phyloP scores from a whole-genome alignment of 495 filamentous ascomycete species.

The Aspergillus bridgeri region DNA sequence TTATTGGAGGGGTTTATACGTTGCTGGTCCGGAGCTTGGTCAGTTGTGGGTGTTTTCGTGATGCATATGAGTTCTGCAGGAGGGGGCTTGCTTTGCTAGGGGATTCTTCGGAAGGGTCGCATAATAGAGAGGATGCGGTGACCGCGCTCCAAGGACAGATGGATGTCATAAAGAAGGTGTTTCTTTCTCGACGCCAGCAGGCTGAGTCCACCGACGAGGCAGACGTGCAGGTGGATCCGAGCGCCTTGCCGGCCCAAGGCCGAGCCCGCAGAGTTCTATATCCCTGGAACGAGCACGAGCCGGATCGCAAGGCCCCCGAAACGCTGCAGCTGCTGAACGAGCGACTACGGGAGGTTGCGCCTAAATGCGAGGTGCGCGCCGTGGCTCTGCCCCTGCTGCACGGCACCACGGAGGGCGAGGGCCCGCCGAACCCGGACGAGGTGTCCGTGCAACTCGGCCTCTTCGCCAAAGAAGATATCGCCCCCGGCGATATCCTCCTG shows the following conservation, averaged over 20 bases:
- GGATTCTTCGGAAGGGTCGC: conserved; percentile 25
- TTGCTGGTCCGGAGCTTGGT: conserved; percentile 55
- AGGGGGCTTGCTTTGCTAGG: conserved; percentile 32
- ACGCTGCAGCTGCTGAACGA: conserved; percentile 65
- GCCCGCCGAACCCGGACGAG: conserved; percentile 13
- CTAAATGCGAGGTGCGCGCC: conserved; percentile 65
- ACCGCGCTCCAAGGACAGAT: conserved; percentile 26
- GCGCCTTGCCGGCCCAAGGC: conserved; percentile 64
- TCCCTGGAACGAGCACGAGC: conserved; percentile 89
- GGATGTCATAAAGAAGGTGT: conserved; percentile 25
- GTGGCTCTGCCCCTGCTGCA: conserved; percentile 68
- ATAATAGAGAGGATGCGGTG: conserved; percentile 5
- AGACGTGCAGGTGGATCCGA: conserved; percentile 41
- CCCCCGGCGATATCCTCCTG: conserved; percentile 71
- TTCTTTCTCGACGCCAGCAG: conserved; percentile 24
- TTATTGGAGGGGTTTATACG: conserved; percentile 39
- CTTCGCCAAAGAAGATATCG: conserved; percentile 80
- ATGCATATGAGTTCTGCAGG: conserved; percentile 62
- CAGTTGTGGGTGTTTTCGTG: conserved; percentile 66
- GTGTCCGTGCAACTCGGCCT: conserved; percentile 73
- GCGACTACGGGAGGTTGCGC: conserved; percentile 60
- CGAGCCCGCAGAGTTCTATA: conserved; percentile 83
- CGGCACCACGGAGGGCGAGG: conserved; percentile 25
- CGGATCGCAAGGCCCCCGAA: conserved; percentile 70
- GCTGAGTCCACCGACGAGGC: conserved; percentile 19